Evolutionary conservation across 2,329 filamentous ascomycete species (phyloP).

Genomic region (Magnaporthales sp.): DNA sequence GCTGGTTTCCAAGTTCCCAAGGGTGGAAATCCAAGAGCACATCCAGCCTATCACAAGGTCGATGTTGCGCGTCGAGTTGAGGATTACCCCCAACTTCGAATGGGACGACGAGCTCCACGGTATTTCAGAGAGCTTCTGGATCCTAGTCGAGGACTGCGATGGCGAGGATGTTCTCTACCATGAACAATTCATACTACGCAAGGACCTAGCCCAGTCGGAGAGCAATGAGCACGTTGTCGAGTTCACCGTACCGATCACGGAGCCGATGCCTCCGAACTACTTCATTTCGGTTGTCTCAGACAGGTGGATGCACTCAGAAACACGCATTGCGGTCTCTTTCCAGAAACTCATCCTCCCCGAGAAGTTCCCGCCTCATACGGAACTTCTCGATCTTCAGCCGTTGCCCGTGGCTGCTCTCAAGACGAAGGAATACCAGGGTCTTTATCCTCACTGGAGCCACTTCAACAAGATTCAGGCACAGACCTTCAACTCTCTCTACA

Average conservation of each 20-base stretch:
- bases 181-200: constrained; percentile 85
- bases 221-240: constrained; percentile 91
- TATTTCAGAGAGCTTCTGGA: constrained; percentile 88
- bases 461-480: constrained; percentile 99
- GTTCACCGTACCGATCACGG: constrained; percentile 91
- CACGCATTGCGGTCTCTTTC: constrained; percentile 86
- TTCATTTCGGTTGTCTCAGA: constrained; percentile 94
- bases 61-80: constrained; percentile 82
- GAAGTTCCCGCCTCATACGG: constrained; percentile 91
- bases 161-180: constrained; percentile 94
- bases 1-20: constrained; percentile 85
- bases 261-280: constrained; percentile 98
- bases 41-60: constrained; percentile 93
- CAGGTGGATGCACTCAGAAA: constrained; percentile 97
- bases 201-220: constrained; percentile 77
- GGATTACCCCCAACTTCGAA: constrained; percentile 87
- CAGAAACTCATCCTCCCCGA: constrained; percentile 91
- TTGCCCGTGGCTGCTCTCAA: constrained; percentile 78
- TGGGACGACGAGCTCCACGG: constrained; percentile 93
- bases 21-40: constrained; percentile 85
- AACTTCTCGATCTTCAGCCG: constrained; percentile 83
- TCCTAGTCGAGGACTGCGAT: constrained; percentile 93
- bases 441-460: constrained; percentile 77
- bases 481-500: constrained; percentile 88
- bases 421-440: constrained; percentile 66